Conservation (phyloP, 2,329 filamentous ascomycete genomes). For the Fusarium verrucosum region DNA sequence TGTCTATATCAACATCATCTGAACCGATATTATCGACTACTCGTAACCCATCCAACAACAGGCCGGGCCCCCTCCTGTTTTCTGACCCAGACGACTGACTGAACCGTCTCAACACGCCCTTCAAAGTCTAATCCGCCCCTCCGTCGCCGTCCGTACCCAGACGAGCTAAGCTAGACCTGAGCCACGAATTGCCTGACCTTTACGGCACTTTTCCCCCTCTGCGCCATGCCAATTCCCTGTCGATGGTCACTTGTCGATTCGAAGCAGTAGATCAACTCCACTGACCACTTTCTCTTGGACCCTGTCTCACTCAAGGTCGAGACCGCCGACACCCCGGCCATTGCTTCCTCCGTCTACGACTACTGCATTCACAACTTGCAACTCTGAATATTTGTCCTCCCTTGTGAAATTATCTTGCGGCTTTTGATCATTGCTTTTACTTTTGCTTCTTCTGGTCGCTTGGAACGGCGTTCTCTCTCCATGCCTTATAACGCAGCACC, state of each 20-base stretch:
- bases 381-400: slow-evolving; percentile 2
- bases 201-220: slow-evolving; percentile 26
- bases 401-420: neutral
- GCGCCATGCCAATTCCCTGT: slow-evolving; percentile 39
- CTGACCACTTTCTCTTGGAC: slow-evolving; percentile 18
- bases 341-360: slow-evolving; percentile 15
- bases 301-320: slow-evolving; percentile 23
- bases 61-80: slow-evolving; percentile 13
- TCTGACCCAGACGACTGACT: slow-evolving; percentile 17
- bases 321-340: slow-evolving; percentile 16
- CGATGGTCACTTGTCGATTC: slow-evolving; percentile 35
- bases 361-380: slow-evolving; percentile 21
- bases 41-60: neutral
- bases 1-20: neutral
- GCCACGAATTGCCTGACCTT: slow-evolving; percentile 29
- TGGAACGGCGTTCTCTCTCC: slow-evolving; percentile 25
- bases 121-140: slow-evolving; percentile 35
- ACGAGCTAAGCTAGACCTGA: slow-evolving; percentile 36
- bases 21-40: slow-evolving; percentile 1
- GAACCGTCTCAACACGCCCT: slow-evolving; percentile 25
- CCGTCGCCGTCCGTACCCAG: slow-evolving; percentile 37
- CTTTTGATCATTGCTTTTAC: neutral
- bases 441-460: slow-evolving; percentile 8
- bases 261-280: slow-evolving; percentile 30
- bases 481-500: slow-evolving; percentile 43